Conservation (phyloP, 805 yeast genomes). For the Starmerella stellata region DNA sequence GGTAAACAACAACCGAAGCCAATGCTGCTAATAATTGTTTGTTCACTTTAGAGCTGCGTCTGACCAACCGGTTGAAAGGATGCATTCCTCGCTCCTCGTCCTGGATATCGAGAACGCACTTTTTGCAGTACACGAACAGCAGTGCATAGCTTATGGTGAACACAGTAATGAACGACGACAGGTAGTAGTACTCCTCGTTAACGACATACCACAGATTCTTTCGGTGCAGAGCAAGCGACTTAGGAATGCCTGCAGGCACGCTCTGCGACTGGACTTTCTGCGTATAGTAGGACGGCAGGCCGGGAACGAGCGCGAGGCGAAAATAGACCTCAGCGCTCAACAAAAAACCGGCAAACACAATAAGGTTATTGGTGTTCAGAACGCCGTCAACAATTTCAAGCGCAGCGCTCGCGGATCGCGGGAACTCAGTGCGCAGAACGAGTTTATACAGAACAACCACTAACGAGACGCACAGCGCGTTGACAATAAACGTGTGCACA, state of each 20-base stretch:
- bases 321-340: constrained; percentile 2
- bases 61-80: constrained; percentile 1
- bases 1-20: constrained; percentile 1
- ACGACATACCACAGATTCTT: constrained; percentile 7
- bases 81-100: constrained; percentile 2
- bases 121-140: neutral
- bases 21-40: neutral
- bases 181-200: constrained; percentile 5
- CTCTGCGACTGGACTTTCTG: constrained; percentile 3
- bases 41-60: neutral
- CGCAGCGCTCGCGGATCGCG: neutral
- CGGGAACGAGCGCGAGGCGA: neutral
- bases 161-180: neutral
- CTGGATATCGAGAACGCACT: neutral
- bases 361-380: neutral
- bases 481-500: neutral
- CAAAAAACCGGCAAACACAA: neutral
- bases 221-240: constrained; percentile 8
- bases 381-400: neutral
- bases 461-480: neutral
- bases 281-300: neutral
- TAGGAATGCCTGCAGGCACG: constrained; percentile 8
- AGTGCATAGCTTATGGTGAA: constrained; percentile 1
- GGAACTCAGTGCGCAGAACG: constrained; percentile 1
- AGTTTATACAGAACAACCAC: constrained; percentile 1